Percentiles rank a stretch among this genome's conserved stretches.
Evolutionary conservation across 208 protist species (phyloP).

Genomic region (Tritrichomonas musculus): DNA sequence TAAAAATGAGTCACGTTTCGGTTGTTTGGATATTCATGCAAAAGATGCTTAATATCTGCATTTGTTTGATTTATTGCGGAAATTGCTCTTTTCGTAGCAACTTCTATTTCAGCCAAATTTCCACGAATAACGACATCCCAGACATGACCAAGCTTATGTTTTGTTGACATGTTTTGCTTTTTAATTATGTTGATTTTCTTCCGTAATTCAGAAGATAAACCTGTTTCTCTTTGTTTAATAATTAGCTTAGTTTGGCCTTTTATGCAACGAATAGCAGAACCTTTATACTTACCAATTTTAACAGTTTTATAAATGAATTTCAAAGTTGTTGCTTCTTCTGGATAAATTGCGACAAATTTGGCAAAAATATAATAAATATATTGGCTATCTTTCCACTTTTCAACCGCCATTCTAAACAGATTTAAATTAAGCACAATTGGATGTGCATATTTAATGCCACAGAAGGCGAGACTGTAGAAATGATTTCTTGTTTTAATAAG

Average conservation of each 20-base stretch:
- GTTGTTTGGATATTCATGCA: background rate
- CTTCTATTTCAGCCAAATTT: background rate
- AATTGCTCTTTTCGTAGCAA: background rate
- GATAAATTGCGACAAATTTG: background rate
- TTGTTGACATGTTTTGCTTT: background rate
- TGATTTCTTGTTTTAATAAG: background rate
- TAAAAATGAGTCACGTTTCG: background rate
- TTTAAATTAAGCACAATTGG: background rate
- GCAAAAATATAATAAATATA: background rate
- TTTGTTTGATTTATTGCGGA: background rate
- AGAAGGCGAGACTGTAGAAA: background rate
- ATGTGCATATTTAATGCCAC: background rate
- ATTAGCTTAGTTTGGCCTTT: background rate
- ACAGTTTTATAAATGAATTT: background rate
- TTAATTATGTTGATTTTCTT: background rate
- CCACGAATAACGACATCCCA: background rate
- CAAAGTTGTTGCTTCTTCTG: background rate
- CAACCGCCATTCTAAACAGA: background rate
- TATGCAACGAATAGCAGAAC: background rate
- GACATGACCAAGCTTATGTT: background rate
- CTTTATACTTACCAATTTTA: background rate
- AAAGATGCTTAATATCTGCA: background rate
- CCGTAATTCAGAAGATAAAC: background rate
- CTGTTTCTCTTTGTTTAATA: background rate
- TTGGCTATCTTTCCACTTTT: background rate